Evolutionary conservation across 2,329 filamentous ascomycete species (phyloP), one percentile per base, ranked within the genome.

Genomic region (Epicoccum nigrum): DNA sequence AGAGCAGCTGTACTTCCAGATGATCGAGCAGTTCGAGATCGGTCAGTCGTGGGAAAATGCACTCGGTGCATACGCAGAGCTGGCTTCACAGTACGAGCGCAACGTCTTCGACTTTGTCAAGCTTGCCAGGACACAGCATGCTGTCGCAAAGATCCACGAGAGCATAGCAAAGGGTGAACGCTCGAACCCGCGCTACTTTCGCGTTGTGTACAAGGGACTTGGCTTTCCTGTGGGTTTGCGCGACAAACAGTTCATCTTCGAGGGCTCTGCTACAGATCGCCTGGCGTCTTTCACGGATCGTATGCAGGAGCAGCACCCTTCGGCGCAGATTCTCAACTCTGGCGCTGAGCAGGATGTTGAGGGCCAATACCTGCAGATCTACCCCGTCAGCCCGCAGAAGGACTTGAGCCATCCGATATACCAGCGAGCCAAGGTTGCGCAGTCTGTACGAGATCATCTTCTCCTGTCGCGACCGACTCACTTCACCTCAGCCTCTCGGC

Each of bases 41-140:
- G 92, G 92, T n/a, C 88, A 91, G 69, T 91, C 91, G 0, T 97
- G 93, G 93, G 88, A 89, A 64, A 90, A 90, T 71, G 93, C 92
- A 1, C 77, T 99, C 33, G 83, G 86, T 5, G 90, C 90, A 3
- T 97, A 99, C 74, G 89, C 89, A 69, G 93, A 99, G 74, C 85
- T 99, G 43, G 89, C 92, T 39, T 76, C 80, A n/a, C 92, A 97
- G 73, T 99, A 97, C 69, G 92, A 96, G 76, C 85, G 83, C 60
- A 96, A 92, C 54, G 77, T 89, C 0, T 96, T 92, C 71, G 94
- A 99, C 74, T 97, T 96, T 64, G 82, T 87, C 27, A 97, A 99
- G 75, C 81, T 99, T 19, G 92, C 94, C 0, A 84, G 92, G 55
- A 89, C 92, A 0, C 88, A 97, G 71, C 83, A 92, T 54, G 92